Evolutionary conservation across 176 grass and related monocot species (phyloP), one percentile per base, ranked within the genome.

Genomic region (Rhynchospora breviuscula): DNA sequence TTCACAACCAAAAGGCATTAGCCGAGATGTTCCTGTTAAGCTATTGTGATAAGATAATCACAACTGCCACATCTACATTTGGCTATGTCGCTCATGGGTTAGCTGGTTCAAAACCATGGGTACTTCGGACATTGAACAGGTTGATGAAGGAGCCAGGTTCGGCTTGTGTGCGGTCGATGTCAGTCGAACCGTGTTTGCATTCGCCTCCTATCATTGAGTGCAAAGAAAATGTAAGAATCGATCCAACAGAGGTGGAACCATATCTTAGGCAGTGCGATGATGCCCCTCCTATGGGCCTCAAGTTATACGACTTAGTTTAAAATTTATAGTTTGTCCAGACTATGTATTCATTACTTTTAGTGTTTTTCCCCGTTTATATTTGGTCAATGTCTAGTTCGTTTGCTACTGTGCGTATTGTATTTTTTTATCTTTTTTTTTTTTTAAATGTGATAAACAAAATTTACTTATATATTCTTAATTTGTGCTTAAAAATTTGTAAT

Each of bases 211-310:
- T 47, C 43, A 79, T 13, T 0, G 33, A 85, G 22, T 95, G 93
- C 56, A 84, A 84, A 12, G 67, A 43, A 2, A 62, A 67, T 7
- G 33, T 74, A 68, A 83, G 71, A 56, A 63, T 53, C 12, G 88
- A 91, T 78, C 47, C 82, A 8, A 84, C 83, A 7, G 21, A 59
- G 2, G 25, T 89, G 43, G 85, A 79, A 26, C 90, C 88, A 12
- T 57, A 91, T 87, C 80, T 86, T 49, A 89, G 68, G 57, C 93
- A 91, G 62, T 96, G 90, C n/a, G 93, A 86, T 61, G 90, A 96
- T 59, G 72, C 84, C 9, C 26, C 26, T 29, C 43, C 62, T 10
- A 44, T 49, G 14, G 93, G 90, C 23, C 25, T 95, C 14, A 95
- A 95, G 74, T 19, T 93, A 26, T 89, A 64, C 21, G 62, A 64